Evolutionary conservation across 2,329 filamentous ascomycete species (phyloP).

Genomic region (Trichoderma aggressivum): DNA sequence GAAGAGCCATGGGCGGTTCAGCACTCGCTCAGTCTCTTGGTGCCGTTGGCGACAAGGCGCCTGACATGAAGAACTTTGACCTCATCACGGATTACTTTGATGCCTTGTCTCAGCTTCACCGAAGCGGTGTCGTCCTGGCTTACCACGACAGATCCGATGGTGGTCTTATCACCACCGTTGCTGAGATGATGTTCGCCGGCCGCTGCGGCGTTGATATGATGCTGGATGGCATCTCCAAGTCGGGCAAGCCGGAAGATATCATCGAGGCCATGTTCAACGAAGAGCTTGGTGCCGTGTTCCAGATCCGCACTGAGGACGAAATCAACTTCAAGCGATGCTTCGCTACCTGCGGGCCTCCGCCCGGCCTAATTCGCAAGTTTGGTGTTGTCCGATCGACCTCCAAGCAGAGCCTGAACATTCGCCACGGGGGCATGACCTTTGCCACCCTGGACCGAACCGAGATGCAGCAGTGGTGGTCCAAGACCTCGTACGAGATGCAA

Average conservation of each 20-base stretch:
- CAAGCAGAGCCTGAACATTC: constrained; percentile 75
- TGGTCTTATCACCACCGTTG: constrained; percentile 83
- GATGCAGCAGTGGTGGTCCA: constrained; percentile 85
- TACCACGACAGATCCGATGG: constrained; percentile 96
- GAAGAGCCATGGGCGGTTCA: constrained; percentile 82
- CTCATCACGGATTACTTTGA: constrained; percentile 89
- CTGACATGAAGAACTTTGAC: constrained; percentile 79
- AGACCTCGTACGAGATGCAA: constrained; percentile 89
- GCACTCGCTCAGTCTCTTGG: constrained; percentile 87
- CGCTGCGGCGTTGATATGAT: constrained; percentile 83
- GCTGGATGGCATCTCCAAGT: constrained; percentile 68
- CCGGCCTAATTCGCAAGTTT: constrained; percentile 78
- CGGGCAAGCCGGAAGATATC: constrained; percentile 59
- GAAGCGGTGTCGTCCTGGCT: constrained; percentile 67
- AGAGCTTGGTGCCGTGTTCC: constrained; percentile 93
- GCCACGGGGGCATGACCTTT: constrained; percentile 65
- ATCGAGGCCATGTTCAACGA: constrained; percentile 89
- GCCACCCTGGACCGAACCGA: constrained; percentile 66
- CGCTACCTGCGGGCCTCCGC: constrained; percentile 80
- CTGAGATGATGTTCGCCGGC: constrained; percentile 98
- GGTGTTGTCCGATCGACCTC: constrained; percentile 66
- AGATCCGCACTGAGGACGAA: constrained; percentile 81
- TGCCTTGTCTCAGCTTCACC: constrained; percentile 65
- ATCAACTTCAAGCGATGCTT: constrained; percentile 85
- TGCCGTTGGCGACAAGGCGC: constrained; percentile 77